A percentile compares a stretch with the other conserved stretches of the same genome.
Evolutionary conservation across 345 rosid genomes (phyloP).

Genomic region (Toxicodendron radicans): DNA sequence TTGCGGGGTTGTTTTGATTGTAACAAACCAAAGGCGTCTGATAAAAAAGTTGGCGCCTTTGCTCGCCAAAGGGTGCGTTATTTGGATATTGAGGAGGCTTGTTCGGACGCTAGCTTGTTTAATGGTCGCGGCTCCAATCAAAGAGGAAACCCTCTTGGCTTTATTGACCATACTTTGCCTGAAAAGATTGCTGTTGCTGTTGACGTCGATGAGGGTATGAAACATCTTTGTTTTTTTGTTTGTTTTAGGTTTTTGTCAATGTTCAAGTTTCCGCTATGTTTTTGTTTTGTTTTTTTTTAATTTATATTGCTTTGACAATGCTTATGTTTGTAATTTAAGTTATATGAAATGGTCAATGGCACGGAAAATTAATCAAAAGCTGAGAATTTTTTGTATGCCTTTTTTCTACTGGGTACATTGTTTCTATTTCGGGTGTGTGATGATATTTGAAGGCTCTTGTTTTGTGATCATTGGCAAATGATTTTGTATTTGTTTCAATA

Average conservation of each 20-base stretch:
- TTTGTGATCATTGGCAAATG: background rate
- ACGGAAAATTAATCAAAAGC: background rate
- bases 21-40: constrained; percentile 17
- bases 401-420: background rate
- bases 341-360: constrained; percentile 8
- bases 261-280: background rate
- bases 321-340: background rate
- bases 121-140: constrained; percentile 42
- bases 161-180: constrained; percentile 31
- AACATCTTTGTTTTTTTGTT: background rate
- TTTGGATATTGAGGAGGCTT: constrained; percentile 44
- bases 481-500: background rate
- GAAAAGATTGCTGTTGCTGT: constrained; percentile 85
- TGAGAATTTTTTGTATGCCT: background rate
- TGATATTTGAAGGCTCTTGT: background rate
- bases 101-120: constrained; percentile 30
- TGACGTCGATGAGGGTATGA: constrained; percentile 88
- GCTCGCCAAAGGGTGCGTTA: constrained; percentile 43
- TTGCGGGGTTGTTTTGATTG: constrained; percentile 50
- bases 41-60: constrained; percentile 49
- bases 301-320: background rate
- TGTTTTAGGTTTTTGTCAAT: background rate
- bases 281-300: background rate
- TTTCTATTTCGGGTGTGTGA: background rate
- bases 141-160: constrained; percentile 45